Percentiles rank a stretch among this genome's conserved stretches.
phyloP scores from a whole-genome alignment of 2,329 filamentous ascomycete species.

The Diaporthe batatas region DNA sequence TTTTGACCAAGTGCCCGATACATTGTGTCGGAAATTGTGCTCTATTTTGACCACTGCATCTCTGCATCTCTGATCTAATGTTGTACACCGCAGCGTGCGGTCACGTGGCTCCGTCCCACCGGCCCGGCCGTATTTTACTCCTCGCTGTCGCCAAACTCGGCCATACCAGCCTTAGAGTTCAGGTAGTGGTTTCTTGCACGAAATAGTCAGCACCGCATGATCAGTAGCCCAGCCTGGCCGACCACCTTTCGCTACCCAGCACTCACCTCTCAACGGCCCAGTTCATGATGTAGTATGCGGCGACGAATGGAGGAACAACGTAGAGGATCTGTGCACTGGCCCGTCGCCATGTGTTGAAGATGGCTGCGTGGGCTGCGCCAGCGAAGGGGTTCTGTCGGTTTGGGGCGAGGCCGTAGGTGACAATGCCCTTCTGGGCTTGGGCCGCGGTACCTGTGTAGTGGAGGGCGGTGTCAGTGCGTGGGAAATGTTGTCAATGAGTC shows the following conservation, averaged over 20 bases:
- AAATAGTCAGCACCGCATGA: slow-evolving; percentile 42
- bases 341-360: slow-evolving; percentile 97
- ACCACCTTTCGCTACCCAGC: background rate
- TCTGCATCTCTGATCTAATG: slow-evolving; percentile 32
- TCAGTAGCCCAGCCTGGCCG: too few species aligned
- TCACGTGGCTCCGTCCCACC: background rate
- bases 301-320: slow-evolving; percentile 82
- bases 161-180: slow-evolving; percentile 82
- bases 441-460: slow-evolving; percentile 33
- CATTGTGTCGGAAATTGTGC: slow-evolving; percentile 5
- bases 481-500: slow-evolving; percentile 54
- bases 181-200: slow-evolving; percentile 79
- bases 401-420: slow-evolving; percentile 81
- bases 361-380: slow-evolving; percentile 80
- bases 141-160: slow-evolving; percentile 60
- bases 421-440: slow-evolving; percentile 73
- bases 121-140: slow-evolving; percentile 52
- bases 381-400: slow-evolving; percentile 93
- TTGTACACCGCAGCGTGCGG: slow-evolving; percentile 32
- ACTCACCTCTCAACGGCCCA: slow-evolving; percentile 93
- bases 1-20: background rate
- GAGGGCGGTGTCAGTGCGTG: slow-evolving; percentile 21
- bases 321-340: slow-evolving; percentile 90
- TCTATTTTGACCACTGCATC: slow-evolving; percentile 21
- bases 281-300: slow-evolving; percentile 85